phyloP scores from a whole-genome alignment of 192 early-diverging fungal species.

The Haplosporangium gracile region DNA sequence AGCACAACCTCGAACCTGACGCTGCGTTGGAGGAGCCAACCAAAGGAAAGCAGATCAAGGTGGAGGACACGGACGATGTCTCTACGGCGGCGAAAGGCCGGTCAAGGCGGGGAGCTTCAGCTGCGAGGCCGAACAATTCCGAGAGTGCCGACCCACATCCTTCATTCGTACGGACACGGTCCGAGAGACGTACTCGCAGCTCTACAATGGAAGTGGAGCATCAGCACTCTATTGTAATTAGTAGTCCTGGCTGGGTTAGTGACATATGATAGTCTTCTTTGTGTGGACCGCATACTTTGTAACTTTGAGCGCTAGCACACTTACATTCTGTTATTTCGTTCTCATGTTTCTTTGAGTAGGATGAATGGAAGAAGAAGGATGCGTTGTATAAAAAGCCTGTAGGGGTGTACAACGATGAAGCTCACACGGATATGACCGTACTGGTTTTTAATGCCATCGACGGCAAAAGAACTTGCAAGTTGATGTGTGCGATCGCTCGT shows the following conservation, averaged over 20 bases:
- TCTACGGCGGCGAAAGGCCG: background rate
- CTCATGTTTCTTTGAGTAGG: background rate
- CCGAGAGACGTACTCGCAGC: background rate
- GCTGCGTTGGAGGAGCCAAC: background rate
- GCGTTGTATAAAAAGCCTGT: background rate
- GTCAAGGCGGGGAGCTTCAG: background rate
- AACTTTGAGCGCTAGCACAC: too few relatives aligned
- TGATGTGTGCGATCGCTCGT: conserved; percentile 5
- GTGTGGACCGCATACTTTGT: too few relatives aligned
- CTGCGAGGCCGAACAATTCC: background rate
- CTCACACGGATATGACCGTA: background rate
- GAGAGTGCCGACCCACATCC: background rate
- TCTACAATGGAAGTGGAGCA: background rate
- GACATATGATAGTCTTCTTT: background rate
- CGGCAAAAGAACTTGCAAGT: background rate
- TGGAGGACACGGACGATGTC: background rate
- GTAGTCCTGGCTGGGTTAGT: background rate
- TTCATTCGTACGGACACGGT: too few relatives aligned
- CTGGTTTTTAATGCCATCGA: background rate
- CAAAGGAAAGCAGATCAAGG: background rate
- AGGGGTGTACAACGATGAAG: background rate
- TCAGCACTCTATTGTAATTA: background rate
- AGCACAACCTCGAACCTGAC: background rate
- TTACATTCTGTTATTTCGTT: too few relatives aligned
- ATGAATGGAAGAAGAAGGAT: background rate